Evolutionary conservation across 352 stramenopile genomes (phyloP).

Genomic region (Globisporangium camurandrum): DNA sequence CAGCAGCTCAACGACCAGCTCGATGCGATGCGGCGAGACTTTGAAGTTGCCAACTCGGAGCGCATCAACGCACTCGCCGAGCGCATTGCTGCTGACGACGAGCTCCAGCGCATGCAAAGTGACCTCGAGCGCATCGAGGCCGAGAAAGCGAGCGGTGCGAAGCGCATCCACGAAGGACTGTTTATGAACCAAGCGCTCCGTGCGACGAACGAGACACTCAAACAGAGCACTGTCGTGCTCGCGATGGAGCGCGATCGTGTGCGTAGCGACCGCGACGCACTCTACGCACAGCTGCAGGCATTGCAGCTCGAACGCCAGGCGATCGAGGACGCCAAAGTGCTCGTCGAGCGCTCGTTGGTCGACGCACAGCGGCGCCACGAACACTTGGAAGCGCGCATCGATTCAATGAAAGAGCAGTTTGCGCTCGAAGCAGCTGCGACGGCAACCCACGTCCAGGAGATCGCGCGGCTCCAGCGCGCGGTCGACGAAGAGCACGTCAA

Average conservation of each 20-base stretch:
- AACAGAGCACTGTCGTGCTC: conserved; percentile 43
- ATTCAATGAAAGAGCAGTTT: conserved; percentile 66
- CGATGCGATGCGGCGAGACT: conserved; percentile 48
- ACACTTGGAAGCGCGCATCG: conserved; percentile 34
- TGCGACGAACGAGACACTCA: conserved; percentile 52
- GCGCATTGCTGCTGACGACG: conserved; percentile 46
- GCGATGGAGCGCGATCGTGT: conserved; percentile 60
- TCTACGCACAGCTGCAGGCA: conserved; percentile 25
- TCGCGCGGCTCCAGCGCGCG: conserved; percentile 24
- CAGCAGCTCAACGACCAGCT: conserved; percentile 54
- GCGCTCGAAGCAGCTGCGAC: conserved; percentile 44
- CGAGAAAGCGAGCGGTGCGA: conserved; percentile 54
- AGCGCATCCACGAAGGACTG: conserved; percentile 62
- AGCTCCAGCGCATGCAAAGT: conserved; percentile 46
- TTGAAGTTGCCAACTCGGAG: conserved; percentile 61
- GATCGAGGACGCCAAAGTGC: conserved; percentile 26
- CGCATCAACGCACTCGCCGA: conserved; percentile 56
- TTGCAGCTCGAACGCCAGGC: conserved; percentile 22
- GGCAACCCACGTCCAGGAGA: conserved; percentile 26
- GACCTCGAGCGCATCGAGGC: conserved; percentile 42
- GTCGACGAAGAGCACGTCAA: conserved; percentile 61
- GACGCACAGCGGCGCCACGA: conserved; percentile 38
- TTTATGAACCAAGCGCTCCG: conserved; percentile 74
- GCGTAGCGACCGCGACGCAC: conserved; percentile 22
- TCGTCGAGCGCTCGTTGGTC: conserved; percentile 38